Evolutionary conservation across 768 basidiomycete species (phyloP).

Genomic region (Rhodosporidiobolus sp.): DNA sequence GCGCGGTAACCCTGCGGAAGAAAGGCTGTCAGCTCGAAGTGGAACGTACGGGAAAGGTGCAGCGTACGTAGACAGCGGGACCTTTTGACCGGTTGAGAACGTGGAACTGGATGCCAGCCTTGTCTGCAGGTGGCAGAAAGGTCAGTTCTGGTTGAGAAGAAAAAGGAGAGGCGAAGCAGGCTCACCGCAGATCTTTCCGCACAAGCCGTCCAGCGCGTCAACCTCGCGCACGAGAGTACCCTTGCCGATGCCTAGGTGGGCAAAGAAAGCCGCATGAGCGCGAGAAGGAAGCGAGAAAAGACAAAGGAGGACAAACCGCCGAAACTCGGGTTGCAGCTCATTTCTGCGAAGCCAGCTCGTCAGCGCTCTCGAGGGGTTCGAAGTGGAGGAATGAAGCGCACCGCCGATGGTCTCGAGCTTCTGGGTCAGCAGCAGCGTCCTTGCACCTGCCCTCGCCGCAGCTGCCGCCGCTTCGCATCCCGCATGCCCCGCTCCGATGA

Average conservation of each 20-base stretch:
- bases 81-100: constrained; percentile 82
- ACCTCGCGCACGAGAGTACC: constrained; percentile 87
- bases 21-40: background rate
- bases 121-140: constrained; percentile 55
- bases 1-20: constrained; percentile 73
- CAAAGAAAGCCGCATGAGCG: background rate
- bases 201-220: constrained; percentile 83
- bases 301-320: constrained; percentile 50
- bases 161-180: background rate
- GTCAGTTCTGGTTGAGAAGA: background rate
- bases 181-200: constrained; percentile 75
- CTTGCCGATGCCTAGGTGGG: constrained; percentile 60
- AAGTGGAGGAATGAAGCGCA: background rate
- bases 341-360: constrained; percentile 42
- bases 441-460: constrained; percentile 75
- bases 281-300: accelerated
- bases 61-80: constrained; percentile 54
- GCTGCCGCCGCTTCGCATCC: constrained; percentile 89
- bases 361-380: too few species aligned
- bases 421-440: constrained; percentile 77
- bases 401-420: constrained; percentile 72
- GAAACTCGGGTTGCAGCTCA: constrained; percentile 89
- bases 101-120: constrained; percentile 83
- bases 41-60: background rate
- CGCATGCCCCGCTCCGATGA: constrained; percentile 89